phyloP scores from a whole-genome alignment of 1,284 basidiomycete genomes.

The Cutaneotrichosporon cavernicola region DNA sequence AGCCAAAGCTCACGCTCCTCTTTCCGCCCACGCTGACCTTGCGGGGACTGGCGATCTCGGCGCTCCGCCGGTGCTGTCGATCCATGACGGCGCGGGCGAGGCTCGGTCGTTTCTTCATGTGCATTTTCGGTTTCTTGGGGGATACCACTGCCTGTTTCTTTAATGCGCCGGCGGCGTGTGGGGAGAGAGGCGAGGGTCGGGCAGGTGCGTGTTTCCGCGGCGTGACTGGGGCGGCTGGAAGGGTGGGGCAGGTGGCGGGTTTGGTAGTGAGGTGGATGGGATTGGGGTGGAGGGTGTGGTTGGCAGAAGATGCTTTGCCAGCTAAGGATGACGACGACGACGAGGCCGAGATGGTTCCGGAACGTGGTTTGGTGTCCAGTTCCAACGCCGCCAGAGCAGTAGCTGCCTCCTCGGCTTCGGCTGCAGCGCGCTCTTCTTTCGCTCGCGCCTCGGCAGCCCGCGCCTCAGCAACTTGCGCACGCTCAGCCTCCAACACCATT shows the following conservation, averaged over 20 bases:
- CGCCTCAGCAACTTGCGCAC: constrained; percentile 25
- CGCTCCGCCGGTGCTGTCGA: constrained; percentile 14
- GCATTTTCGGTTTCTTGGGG: constrained; percentile 20
- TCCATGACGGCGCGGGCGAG: constrained; percentile 47
- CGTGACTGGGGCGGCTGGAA: constrained; percentile 9
- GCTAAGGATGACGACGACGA: background rate
- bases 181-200: constrained; percentile 43
- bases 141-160: background rate
- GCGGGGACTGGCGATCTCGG: background rate
- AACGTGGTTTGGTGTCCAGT: background rate
- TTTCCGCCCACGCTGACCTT: background rate
- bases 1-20: background rate
- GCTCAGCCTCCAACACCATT: constrained; percentile 59
- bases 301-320: background rate
- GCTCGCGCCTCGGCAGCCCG: constrained; percentile 62
- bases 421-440: constrained; percentile 24
- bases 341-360: background rate
- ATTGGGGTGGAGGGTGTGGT: constrained; percentile 2
- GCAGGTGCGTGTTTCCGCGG: constrained; percentile 28
- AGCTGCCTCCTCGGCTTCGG: constrained; percentile 26
- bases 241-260: background rate
- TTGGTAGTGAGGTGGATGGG: constrained; percentile 7
- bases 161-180: constrained; percentile 18
- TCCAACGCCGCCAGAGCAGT: background rate
- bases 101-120: constrained; percentile 27